Percentiles rank a stretch among this genome's conserved stretches.
phyloP scores from a whole-genome alignment of 257 asterid genomes.

The Nicotiana otophora region DNA sequence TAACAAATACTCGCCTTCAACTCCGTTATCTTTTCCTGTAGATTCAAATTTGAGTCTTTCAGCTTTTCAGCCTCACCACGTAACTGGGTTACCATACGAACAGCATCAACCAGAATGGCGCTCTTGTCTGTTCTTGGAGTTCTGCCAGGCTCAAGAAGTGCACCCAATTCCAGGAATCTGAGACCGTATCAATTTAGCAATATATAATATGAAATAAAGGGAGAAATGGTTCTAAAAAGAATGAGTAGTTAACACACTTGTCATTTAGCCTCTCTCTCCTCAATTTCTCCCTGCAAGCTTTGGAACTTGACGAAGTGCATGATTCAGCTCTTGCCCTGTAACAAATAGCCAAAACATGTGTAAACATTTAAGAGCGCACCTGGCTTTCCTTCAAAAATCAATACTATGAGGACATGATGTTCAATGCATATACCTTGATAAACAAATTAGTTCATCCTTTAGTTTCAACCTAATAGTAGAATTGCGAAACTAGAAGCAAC shows the following conservation, averaged over 20 bases:
- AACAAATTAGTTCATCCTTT: background rate
- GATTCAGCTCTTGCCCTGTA: constrained; percentile 59
- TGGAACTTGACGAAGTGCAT: constrained; percentile 65
- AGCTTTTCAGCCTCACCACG: constrained; percentile 73
- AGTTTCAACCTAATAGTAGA: background rate
- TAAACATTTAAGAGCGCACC: background rate
- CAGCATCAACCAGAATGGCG: constrained; percentile 80
- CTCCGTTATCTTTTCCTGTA: constrained; percentile 85
- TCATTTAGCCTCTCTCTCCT: constrained; percentile 87
- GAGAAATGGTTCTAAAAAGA: background rate
- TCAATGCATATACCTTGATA: background rate
- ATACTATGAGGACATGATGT: background rate
- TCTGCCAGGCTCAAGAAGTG: constrained; percentile 87
- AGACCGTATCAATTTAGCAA: constrained; percentile 11
- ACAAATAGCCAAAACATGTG: background rate
- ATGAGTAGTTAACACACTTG: constrained; percentile 38
- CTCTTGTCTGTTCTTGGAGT: constrained; percentile 90
- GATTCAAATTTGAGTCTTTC: constrained; percentile 61
- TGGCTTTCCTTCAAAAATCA: background rate
- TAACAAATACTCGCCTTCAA: constrained; percentile 48
- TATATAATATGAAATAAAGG: background rate
- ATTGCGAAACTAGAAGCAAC: background rate
- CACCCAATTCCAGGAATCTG: constrained; percentile 73
- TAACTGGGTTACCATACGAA: constrained; percentile 74
- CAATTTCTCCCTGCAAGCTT: constrained; percentile 90